These are phyloP conservation scores for Quercus suber DNA, from an alignment of 306 rosid genomes.

Conservation along the genomic window DNA sequence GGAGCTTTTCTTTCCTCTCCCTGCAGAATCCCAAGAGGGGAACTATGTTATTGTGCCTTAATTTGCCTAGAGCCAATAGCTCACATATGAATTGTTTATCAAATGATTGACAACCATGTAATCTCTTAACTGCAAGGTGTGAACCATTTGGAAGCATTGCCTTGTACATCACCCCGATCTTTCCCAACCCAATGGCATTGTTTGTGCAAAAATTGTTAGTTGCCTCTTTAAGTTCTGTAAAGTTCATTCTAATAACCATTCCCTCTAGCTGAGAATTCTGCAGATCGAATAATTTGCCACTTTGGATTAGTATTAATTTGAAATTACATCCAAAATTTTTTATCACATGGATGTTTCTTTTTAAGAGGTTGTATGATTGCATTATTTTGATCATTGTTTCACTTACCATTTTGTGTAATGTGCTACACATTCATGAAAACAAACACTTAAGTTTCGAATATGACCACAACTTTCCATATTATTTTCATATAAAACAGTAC, in stretches of 20 bases:
- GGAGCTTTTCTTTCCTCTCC: slow-evolving; percentile 8
- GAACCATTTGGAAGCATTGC: slow-evolving; percentile 19
- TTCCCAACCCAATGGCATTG: slow-evolving; percentile 38
- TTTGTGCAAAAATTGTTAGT: slow-evolving; percentile 18
- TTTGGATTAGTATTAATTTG: no score
- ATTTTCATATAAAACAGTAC: no score
- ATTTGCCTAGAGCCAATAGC: slow-evolving; percentile 11
- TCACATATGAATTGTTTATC: slow-evolving; percentile 18
- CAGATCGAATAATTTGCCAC: no score
- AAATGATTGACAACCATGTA: background rate
- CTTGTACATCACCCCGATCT: slow-evolving; percentile 31
- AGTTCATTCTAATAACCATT: slow-evolving; percentile 11
- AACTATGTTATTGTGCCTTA: slow-evolving; percentile 19
- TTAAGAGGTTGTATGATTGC: no score
- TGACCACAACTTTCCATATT: no score
- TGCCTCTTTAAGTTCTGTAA: slow-evolving; percentile 24
- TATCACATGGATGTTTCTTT: no score
- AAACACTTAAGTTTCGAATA: no score
- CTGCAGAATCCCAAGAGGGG: slow-evolving; percentile 11
- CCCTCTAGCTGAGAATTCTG: background rate
- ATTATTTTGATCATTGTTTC: no score
- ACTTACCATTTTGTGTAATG: no score
- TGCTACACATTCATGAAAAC: no score
- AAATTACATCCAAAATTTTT: no score
- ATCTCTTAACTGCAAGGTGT: slow-evolving; percentile 31